Evolutionary conservation across 139 green algal species (phyloP).

Genomic region (Chlorella sp.): DNA sequence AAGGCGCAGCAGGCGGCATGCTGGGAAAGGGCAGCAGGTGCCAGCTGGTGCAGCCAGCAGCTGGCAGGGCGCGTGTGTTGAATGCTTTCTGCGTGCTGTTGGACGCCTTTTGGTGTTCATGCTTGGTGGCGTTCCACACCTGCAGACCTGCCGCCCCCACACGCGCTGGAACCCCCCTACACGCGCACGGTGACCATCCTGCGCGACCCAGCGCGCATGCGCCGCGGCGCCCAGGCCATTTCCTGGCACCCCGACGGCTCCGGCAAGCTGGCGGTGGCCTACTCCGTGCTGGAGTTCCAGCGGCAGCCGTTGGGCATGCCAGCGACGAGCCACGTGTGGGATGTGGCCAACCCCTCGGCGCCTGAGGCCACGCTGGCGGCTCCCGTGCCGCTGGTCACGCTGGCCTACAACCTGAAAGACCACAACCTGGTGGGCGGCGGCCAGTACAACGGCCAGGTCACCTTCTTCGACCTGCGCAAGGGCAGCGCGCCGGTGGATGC

Average conservation of each 20-base stretch:
- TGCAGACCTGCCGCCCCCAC: slow-evolving; percentile 32
- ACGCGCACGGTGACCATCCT: slow-evolving; percentile 85
- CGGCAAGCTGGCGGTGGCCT: slow-evolving; percentile 70
- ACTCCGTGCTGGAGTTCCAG: slow-evolving; percentile 90
- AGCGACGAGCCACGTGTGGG: slow-evolving; percentile 82
- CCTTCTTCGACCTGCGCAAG: slow-evolving; percentile 87
- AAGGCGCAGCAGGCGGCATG: not conserved
- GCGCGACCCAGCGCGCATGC: slow-evolving; percentile 72
- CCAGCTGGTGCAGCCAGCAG: not conserved
- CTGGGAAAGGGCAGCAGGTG: no score
- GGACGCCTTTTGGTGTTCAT: not conserved
- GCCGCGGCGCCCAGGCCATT: slow-evolving; percentile 72
- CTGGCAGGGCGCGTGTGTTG: no score
- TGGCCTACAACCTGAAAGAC: slow-evolving; percentile 88
- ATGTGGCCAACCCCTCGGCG: slow-evolving; percentile 85
- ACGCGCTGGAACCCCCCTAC: slow-evolving; percentile 27
- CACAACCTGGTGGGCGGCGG: slow-evolving; percentile 81
- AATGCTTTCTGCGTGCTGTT: no score
- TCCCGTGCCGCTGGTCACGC: slow-evolving; percentile 76
- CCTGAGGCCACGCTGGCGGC: slow-evolving; percentile 83
- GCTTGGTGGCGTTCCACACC: not conserved
- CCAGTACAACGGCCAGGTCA: slow-evolving; percentile 93
- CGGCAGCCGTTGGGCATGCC: slow-evolving; percentile 61
- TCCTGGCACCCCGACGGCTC: slow-evolving; percentile 87
- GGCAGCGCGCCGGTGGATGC: slow-evolving; percentile 70